Conservation (phyloP, 78 protist species). For the Emiliania huxleyi region DNA sequence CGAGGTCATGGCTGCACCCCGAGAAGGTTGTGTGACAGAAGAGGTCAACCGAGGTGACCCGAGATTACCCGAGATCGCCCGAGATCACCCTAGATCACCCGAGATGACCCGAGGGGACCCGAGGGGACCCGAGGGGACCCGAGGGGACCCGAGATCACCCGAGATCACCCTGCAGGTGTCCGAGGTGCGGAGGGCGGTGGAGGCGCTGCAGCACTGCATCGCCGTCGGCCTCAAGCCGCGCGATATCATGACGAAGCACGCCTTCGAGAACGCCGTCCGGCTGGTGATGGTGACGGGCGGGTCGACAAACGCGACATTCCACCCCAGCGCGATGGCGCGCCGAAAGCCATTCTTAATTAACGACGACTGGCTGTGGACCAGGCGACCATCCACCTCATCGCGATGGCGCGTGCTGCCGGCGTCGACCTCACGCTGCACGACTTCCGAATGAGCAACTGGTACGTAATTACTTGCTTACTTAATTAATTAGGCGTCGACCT, state of each 20-base stretch:
- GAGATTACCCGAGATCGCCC: too few relatives aligned
- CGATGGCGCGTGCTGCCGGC: slow-evolving; percentile 58
- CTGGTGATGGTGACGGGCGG: slow-evolving; percentile 69
- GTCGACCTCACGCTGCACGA: slow-evolving; percentile 62
- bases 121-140: too few relatives aligned
- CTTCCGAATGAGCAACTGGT: too few relatives aligned
- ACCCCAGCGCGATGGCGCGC: neutral
- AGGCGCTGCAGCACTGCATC: slow-evolving; percentile 38
- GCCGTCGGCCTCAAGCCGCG: slow-evolving; percentile 56
- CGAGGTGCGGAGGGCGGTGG: neutral
- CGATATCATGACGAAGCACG: slow-evolving; percentile 66
- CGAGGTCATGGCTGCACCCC: neutral
- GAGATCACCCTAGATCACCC: too few relatives aligned
- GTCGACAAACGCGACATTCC: slow-evolving; percentile 61
- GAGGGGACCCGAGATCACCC: too few relatives aligned
- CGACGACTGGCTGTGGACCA: too few relatives aligned
- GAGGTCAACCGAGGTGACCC: too few relatives aligned
- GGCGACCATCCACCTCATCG: slow-evolving; percentile 66
- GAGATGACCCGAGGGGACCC: too few relatives aligned
- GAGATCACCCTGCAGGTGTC: too few relatives aligned
- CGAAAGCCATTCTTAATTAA: too few relatives aligned
- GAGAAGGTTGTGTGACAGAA: too few relatives aligned
- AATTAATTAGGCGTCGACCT: slow-evolving; percentile 28
- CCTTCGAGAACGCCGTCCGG: slow-evolving; percentile 70
- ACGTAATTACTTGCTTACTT: too few relatives aligned